These are phyloP conservation scores for Emmonsia crescens DNA, from an alignment of 2,329 filamentous ascomycete species.

Conservation along the genomic window DNA sequence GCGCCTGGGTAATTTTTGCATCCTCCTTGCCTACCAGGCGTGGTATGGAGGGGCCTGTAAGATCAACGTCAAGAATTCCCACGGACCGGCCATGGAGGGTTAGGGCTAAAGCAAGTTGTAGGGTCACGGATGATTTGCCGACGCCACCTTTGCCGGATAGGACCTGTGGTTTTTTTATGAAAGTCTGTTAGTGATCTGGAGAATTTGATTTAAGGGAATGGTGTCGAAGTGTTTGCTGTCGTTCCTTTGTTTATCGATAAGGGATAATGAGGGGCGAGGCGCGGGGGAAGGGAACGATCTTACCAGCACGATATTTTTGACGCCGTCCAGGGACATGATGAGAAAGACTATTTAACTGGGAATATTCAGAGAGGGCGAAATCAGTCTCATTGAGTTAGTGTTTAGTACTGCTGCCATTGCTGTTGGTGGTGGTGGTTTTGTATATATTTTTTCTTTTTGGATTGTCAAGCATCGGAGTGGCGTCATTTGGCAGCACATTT, in stretches of 20 bases:
- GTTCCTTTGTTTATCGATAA: constrained; percentile 30
- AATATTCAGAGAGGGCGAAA: neutral
- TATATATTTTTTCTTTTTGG: neutral
- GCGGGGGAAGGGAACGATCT: constrained; percentile 7
- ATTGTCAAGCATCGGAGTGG: neutral
- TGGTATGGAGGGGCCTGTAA: constrained; percentile 93
- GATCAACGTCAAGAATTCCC: constrained; percentile 88
- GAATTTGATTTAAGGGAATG: neutral
- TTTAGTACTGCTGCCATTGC: neutral
- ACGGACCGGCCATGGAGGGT: constrained; percentile 77
- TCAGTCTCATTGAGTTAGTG: neutral
- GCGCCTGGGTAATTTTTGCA: constrained; percentile 81
- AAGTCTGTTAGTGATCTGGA: neutral
- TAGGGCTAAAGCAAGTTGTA: constrained; percentile 84
- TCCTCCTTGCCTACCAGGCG: constrained; percentile 85
- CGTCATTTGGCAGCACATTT: neutral
- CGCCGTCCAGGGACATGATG: constrained; percentile 32
- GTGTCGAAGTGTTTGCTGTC: neutral
- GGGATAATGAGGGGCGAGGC: constrained; percentile 14
- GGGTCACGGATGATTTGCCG: constrained; percentile 95
- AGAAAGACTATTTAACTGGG: neutral
- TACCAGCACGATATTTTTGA: constrained; percentile 35
- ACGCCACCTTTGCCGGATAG: constrained; percentile 97
- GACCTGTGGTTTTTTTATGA: constrained; percentile 37
- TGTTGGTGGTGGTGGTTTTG: neutral